Evolutionary conservation across 148 eudicot genomes (phyloP), one percentile per base, ranked within the genome.

Genomic region (Diospyros lotus): DNA sequence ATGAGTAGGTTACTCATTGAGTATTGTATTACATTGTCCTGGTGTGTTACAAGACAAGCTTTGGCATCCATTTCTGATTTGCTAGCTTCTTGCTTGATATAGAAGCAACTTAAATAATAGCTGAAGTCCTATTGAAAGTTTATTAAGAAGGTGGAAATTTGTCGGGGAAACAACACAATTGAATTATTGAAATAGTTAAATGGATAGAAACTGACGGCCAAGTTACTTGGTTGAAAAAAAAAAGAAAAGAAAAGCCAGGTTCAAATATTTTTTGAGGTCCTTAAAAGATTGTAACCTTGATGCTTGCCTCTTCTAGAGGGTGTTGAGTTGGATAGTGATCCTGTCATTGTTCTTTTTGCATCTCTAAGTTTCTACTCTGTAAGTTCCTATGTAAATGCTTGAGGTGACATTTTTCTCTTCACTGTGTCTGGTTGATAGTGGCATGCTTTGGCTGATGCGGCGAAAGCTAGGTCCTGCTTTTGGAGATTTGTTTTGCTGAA

Each of bases 401-500:
- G 58, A 58, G 38, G 52, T 64, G 43, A 73, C 58, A 9, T 41
- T 53, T 48, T 43, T 72, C 66, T 72, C 50, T 11, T 78, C 51
- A n/a, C 39, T 52, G 14, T 69, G 3, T 81, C 53, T 71, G 68
- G 17, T 74, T 76, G 56, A 61, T 86, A 95, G 99, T 95, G 99
- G 99, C 87, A 87, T 84, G 89, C 84, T 71, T 89, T 95, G 84
- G 96, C 96, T 50, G 93, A 90, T 41, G 84, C 83, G 64, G 99
- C 99, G 46, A 84, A 86, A 81, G 80, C 77, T 45, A 86, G 78
- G 79, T 90, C 92, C 56, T 90, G 99, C 80, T 90, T 89, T 83
- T 95, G 99, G 99, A 90, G 93, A 80, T 95, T 95, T 78, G 97
- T 92, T 79, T 78, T 95, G 89, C 87, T 95, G 81, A 94, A 92